Evolutionary conservation across 805 yeast species (phyloP), one percentile per base, ranked within the genome.

Genomic region (Candida stauntonica): DNA sequence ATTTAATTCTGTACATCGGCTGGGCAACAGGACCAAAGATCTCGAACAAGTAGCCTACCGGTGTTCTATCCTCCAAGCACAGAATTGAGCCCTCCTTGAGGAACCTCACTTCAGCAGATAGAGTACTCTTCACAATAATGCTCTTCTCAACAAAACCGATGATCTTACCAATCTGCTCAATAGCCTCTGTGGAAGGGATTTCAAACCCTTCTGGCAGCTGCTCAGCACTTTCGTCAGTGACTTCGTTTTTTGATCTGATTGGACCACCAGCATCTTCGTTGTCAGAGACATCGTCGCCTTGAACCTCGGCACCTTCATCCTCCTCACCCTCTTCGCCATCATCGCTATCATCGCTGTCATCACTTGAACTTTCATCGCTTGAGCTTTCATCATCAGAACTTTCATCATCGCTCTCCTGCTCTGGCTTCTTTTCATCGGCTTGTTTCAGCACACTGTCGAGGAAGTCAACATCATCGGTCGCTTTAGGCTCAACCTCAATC

Each of bases 1-100:
- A 78, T 41, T 79, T 77, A 2, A 93, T 81, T 28, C 95, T 70
- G 57, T 87, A 89, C 32, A 81, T 67, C 0, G 99, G 99, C 15
- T 75, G 61, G 45, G 85, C 83, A 5, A 93, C 70, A 9, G 86
- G 81, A 0, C 99, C 99, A 65, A 93, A 87, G 0, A 87, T 86
- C 58, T 93, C 99, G 54, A 78, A 83, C 8, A 91, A 63, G 1
- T 82, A 79, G 0, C 98, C 98, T 13, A 93, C 51, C 1, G 81
- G 62, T 2, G 74, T 68, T 32, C 81, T 68, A 55, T 86, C 87
- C 46, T 77, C 81, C 31, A 88, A 72, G 53, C 96, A 86, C 3
- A 91, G 68, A 0, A 91, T 67, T 0, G 95, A 81, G 13, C 81
- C 82, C 38, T 87, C 97, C 47, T 80, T 84, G 26, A 91, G 66